Base-by-base conservation (phyloP, 1,139 yeast species). In the Yamadazyma dushanensis region DNA sequence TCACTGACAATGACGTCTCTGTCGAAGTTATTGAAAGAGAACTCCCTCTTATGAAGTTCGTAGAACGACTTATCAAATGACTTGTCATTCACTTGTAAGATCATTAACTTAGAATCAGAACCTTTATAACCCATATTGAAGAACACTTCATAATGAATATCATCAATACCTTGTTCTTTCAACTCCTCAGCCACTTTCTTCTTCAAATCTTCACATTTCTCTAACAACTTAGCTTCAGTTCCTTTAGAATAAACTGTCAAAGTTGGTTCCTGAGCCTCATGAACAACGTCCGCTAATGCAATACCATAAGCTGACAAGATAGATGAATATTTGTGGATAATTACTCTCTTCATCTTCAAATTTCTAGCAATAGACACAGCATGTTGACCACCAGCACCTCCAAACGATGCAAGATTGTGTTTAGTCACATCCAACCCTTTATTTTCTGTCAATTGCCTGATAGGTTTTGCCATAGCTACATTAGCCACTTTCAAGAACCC, bases 21-120 rank as follows among this genome's bases (percentile, higher is more conserved):
- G 19, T 78, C 76, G 16, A 57, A 56, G 44, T 81, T 75, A 5
- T 75, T 59, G 54, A 84, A 84, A 0, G 90, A 89, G 61, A 83
- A 84, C 53, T 84, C 92, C 40, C 76, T 70, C 45, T 70, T 64
- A 53, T 84, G 92, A 37, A 67, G 59, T 6, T 63, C 61, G 28
- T 71, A 56, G 50, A 80, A 80, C 35, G 62, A 47, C 29, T 63
- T 59, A 28, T 63, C 56, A 46, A 61, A 55, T 3, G 42, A 47
- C 24, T 44, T 44, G 9, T 45, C 56, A 3, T 43, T 54, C 3
- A 57, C 49, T 40, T 46, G 37, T 18, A 38, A 34, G 26, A 52
- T 43, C 51, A 50, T 53, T 36, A 44, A 41, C 26, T 47, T 43
- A 9, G 57, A 43, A 29, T 52, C 57, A 3, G 55, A 48, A 9